These are phyloP conservation scores for Tuber microsphaerosporum DNA, from an alignment of 495 filamentous ascomycete species.

Conservation along the genomic window DNA sequence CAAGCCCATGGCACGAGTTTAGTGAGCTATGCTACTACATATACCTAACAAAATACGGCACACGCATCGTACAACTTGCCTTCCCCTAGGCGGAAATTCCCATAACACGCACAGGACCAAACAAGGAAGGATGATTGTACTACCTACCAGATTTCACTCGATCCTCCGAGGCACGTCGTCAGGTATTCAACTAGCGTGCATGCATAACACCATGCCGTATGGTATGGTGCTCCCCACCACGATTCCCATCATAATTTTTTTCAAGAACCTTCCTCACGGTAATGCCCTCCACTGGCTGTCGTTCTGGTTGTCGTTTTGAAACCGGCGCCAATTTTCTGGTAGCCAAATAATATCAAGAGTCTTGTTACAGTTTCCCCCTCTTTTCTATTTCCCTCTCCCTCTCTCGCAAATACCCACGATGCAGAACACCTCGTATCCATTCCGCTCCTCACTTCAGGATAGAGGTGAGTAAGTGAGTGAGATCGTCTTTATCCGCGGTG, in stretches of 20 bases:
- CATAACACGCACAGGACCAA: not conserved
- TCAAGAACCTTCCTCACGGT: not conserved
- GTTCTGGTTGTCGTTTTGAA: not conserved
- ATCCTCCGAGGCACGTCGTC: not conserved
- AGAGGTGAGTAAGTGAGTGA: not conserved
- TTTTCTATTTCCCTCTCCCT: not conserved
- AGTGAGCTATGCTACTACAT: not conserved
- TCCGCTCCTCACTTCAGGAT: not conserved
- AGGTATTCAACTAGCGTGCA: not conserved
- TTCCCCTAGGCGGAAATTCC: not conserved
- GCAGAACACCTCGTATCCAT: not conserved
- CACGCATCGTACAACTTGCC: not conserved
- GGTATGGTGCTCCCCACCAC: not conserved
- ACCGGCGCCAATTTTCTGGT: not conserved
- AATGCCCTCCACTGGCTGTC: not conserved
- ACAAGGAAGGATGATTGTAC: not conserved
- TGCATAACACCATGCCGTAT: not conserved
- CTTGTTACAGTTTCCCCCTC: not conserved
- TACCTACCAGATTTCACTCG: not conserved
- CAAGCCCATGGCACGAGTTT: not conserved
- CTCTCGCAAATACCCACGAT: not conserved
- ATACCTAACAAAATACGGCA: not conserved
- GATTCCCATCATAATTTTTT: not conserved
- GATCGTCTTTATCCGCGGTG: not conserved
- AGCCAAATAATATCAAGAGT: not conserved